Evolutionary conservation across 176 grass and related monocot genomes (phyloP), one percentile per base, ranked within the genome.

Genomic region (Zea luxurians): DNA sequence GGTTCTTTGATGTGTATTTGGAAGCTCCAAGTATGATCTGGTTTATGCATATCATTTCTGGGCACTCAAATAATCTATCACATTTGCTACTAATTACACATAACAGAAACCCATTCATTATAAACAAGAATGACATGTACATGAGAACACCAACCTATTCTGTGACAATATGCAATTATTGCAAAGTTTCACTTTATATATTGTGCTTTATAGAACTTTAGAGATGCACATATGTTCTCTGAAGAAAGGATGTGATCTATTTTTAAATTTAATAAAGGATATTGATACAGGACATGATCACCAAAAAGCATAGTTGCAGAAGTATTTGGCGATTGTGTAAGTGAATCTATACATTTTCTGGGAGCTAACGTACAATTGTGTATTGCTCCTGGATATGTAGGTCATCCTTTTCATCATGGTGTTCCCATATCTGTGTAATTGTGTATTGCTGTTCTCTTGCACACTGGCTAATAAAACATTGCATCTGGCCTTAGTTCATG

Each of bases 381-480:
- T 59, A 58, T 59, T 59, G 7, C 55, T 59, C 18, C 55, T 59
- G 55, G 55, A 59, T 59, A 20, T 59, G 55, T 59, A 21, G 78
- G 16, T 38, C 21, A 81, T 81, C 20, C 75, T 62, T 52, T 55
- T 73, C 46, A 38, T 10, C 64, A 64, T 17, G 5, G 0, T 8
- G n/a, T 71, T 47, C 61, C 79, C 64, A 15, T 75, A 20, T 68
- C 17, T 69, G n/a, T 57, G 54, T 57, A 57, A 59, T 59, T 20
- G n/a, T 59, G 7, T 70, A 49, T 43, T 81, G 9, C 35, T 48
- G 12, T 18, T 47, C 65, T 73, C 2, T 71, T 55, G 45, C 62
- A 71, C 54, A 47, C 47, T 45, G 21, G 18, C 58, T 27, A n/a
- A 20, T 84, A 50, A 2, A 64, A 64, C 43, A 58, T 52, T 64